Conservation (phyloP, 2,329 filamentous ascomycete species). For the Myriosclerotinia curreyana region DNA sequence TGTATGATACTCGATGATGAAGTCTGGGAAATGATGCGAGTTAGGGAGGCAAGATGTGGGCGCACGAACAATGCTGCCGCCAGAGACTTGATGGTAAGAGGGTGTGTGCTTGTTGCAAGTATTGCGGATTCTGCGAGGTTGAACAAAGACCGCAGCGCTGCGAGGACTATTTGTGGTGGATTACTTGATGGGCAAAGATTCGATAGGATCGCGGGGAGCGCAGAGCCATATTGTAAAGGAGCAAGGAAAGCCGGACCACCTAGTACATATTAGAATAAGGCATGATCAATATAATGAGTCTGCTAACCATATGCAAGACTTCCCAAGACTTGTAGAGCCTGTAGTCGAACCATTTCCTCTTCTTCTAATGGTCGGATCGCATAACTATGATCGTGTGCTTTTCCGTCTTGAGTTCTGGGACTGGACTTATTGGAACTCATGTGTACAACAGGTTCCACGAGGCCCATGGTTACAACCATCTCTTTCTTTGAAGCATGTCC, state of each 20-base stretch:
- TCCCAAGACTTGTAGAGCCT: conserved; percentile 79
- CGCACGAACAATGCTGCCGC: conserved; percentile 64
- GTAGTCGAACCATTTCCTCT: conserved; percentile 67
- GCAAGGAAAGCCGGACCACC: conserved; percentile 76
- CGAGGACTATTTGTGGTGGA: conserved; percentile 64
- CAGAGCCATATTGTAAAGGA: conserved; percentile 66
- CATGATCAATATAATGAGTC: conserved; percentile 1
- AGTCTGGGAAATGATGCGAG: conserved; percentile 61
- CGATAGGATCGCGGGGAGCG: conserved; percentile 67
- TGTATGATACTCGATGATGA: conserved; percentile 53
- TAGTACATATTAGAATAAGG: conserved; percentile 41
- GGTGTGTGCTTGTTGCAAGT: conserved; percentile 51
- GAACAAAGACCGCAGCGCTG: conserved; percentile 71
- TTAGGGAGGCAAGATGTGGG: conserved; percentile 59
- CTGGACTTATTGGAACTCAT: conserved; percentile 45
- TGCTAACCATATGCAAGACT: conserved; percentile 77
- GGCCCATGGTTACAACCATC: conserved; percentile 67
- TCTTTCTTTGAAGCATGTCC: conserved; percentile 88
- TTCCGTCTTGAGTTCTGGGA: conserved; percentile 45
- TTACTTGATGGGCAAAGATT: conserved; percentile 65
- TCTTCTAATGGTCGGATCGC: conserved; percentile 47
- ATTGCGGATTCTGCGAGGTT: conserved; percentile 65
- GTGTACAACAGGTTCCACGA: conserved; percentile 59
- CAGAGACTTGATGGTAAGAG: conserved; percentile 50
- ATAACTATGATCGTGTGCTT: conserved; percentile 48